These are phyloP conservation scores for Phytophthora aleatoria DNA, from an alignment of 352 stramenopile genomes.

Conservation along the genomic window DNA sequence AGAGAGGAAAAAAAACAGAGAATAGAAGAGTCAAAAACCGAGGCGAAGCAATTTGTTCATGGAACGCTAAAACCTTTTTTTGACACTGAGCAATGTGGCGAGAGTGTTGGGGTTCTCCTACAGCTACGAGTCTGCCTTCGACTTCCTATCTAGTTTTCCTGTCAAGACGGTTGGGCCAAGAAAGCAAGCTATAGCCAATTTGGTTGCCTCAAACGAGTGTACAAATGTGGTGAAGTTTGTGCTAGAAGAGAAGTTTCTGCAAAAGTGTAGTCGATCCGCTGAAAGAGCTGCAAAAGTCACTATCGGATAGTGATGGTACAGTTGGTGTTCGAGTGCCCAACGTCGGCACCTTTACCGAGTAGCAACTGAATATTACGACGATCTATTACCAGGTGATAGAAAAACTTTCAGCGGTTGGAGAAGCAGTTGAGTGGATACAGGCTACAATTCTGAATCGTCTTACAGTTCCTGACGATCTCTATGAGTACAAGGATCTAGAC, in stretches of 20 bases:
- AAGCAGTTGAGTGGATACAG: background rate
- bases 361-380: background rate
- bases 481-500: background rate
- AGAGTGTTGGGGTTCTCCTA: background rate
- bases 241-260: background rate
- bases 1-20: conserved; percentile 1
- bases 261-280: background rate
- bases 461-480: background rate
- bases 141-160: background rate
- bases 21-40: background rate
- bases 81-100: background rate
- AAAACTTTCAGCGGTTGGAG: background rate
- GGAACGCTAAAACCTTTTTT: background rate
- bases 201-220: background rate
- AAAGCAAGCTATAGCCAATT: background rate
- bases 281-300: background rate
- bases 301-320: background rate
- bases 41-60: conserved; percentile 10
- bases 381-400: background rate
- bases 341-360: background rate
- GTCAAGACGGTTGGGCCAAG: background rate
- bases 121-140: background rate
- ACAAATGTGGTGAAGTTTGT: background rate
- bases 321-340: background rate
- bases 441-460: background rate